Evolutionary conservation across 73 alveolate species (phyloP).

Genomic region (Diophrys appendiculata): DNA sequence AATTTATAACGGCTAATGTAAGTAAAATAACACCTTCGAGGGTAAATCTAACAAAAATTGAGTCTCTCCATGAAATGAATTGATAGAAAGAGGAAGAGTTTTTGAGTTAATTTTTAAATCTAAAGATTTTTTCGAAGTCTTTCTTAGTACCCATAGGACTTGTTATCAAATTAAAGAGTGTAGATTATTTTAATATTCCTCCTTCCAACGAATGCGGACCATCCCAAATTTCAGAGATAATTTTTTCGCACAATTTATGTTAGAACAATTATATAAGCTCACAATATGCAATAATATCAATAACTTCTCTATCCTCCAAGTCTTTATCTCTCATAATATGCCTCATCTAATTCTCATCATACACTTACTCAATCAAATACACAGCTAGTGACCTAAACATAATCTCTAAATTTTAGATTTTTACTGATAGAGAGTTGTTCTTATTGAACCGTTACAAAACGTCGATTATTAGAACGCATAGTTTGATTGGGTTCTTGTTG

Average conservation of each 20-base stretch:
- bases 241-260: constrained; percentile 4
- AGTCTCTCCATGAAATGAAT: constrained; percentile 15
- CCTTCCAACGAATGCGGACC: constrained; percentile 10
- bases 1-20: not conserved
- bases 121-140: not conserved
- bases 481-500: constrained; percentile 20
- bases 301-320: constrained; percentile 5
- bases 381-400: not conserved
- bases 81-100: not conserved
- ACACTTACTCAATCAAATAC: not conserved
- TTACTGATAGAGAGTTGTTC: not conserved
- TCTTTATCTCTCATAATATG: constrained; percentile 5
- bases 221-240: constrained; percentile 6
- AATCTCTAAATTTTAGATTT: not conserved
- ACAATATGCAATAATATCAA: not conserved
- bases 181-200: not conserved
- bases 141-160: not conserved
- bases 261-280: not conserved
- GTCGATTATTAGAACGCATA: constrained; percentile 4
- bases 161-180: not conserved
- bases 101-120: not conserved
- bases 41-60: constrained; percentile 4
- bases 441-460: not conserved
- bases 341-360: constrained; percentile 2
- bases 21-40: not conserved